Conservation (phyloP, 2,329 filamentous ascomycete genomes). For the Cadophora gregata region DNA sequence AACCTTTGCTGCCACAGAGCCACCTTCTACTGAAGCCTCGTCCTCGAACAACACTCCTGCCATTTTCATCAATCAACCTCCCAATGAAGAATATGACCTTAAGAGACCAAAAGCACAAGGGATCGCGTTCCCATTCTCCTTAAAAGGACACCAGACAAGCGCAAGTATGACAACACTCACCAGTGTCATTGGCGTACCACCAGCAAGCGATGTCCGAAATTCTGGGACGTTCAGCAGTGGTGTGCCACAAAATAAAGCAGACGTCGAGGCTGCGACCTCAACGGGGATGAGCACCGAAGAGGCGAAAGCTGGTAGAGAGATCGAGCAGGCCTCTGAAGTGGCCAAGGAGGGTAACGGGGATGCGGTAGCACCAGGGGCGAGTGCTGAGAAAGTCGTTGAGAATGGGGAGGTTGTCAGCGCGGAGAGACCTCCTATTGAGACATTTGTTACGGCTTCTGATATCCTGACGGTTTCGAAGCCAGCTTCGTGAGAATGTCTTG, state of each 20-base stretch:
- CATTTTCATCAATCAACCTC: conserved; percentile 31
- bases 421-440: conserved; percentile 55
- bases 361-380: neutral
- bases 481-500: neutral
- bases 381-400: conserved; percentile 26
- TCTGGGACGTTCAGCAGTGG: conserved; percentile 32
- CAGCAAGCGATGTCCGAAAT: conserved; percentile 33
- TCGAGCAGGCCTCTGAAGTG: neutral
- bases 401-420: conserved; percentile 33
- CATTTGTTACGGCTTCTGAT: conserved; percentile 56
- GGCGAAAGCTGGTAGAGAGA: conserved; percentile 15
- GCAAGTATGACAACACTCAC: conserved; percentile 73
- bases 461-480: conserved; percentile 15
- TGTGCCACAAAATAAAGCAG: conserved; percentile 22
- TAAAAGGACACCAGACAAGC: conserved; percentile 62
- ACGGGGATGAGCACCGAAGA: conserved; percentile 15
- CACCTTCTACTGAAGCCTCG: neutral
- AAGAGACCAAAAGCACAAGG: conserved; percentile 72
- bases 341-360: neutral
- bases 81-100: conserved; percentile 51
- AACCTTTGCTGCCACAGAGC: conserved; percentile 30
- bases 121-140: conserved; percentile 75
- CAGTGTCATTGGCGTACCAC: conserved; percentile 43
- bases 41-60: conserved; percentile 19
- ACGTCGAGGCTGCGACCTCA: conserved; percentile 22